Percentiles rank a stretch among this genome's conserved stretches.
Conservation (phyloP, 441 rosid species). For the Pelargonium australe region DNA sequence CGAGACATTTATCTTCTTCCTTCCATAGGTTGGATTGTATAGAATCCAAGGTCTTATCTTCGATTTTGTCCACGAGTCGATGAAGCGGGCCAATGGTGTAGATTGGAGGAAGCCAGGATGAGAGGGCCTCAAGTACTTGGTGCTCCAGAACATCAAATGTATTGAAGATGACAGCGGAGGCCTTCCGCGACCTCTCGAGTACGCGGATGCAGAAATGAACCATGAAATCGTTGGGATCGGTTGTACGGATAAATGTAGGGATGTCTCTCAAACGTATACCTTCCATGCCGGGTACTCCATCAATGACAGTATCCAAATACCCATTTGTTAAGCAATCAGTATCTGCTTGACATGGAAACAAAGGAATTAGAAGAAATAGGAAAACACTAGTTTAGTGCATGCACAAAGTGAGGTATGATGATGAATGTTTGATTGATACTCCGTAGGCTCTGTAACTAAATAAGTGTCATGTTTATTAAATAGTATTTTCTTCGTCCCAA, state of each 20-base stretch:
- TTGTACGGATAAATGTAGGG: constrained; percentile 34
- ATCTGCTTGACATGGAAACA: constrained; percentile 23
- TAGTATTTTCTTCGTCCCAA: not conserved
- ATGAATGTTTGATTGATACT: no score
- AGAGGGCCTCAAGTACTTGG: constrained; percentile 23
- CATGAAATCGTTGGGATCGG: constrained; percentile 28
- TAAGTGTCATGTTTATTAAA: not conserved
- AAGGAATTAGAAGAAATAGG: no score
- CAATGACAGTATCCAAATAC: constrained; percentile 29
- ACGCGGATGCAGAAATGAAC: constrained; percentile 10
- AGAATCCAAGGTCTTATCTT: not conserved
- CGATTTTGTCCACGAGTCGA: constrained; percentile 20
- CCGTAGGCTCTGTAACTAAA: no score
- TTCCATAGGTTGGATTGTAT: not conserved
- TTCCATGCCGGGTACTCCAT: constrained; percentile 37
- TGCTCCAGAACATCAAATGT: constrained; percentile 40
- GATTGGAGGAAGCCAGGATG: constrained; percentile 29
- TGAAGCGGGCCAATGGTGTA: constrained; percentile 38
- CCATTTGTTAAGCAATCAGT: constrained; percentile 33
- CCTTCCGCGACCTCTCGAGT: constrained; percentile 29
- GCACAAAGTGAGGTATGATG: no score
- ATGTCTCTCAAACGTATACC: constrained; percentile 32
- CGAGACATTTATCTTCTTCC: not conserved
- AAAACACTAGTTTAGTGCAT: no score
- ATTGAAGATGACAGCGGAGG: constrained; percentile 35